Evolutionary conservation across 2,329 filamentous ascomycete species (phyloP), one percentile per base, ranked within the genome.

Genomic region (Pezicula carpinea): DNA sequence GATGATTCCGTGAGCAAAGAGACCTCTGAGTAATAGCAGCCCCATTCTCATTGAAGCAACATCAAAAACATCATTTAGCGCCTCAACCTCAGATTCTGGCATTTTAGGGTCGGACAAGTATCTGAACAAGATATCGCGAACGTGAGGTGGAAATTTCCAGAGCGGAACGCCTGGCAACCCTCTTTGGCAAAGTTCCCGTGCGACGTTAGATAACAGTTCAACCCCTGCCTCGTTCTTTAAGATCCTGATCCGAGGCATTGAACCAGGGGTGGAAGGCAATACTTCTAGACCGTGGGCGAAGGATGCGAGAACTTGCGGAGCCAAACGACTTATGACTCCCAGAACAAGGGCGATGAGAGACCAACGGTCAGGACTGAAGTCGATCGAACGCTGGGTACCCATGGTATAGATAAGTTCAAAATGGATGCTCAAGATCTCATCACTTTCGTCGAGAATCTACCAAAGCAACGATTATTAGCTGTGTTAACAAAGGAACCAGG

Each of bases 331-430:
- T 0, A 83, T 46, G 0, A 79, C 38, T 0, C 60, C 58, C 0
- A 87, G 59, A 0, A 87, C 53, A 2, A 73, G 55, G 32, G 85
- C 76, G 1, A 80, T 70, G 0, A 78, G 52, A 0, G 56, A 53
- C 83, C 82, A 87, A 4, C 84, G 66, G 2, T 75, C 61, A 0
- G 77, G 76, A 39, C 71, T 71, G 10, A 73, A 65, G 5, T 84
- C 76, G 0, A 83, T 66, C 0, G 72, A 53, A 1, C 59, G 56
- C 48, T 82, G 76, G 0, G 59, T 50, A 0, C 81, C 82, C 54
- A 84, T 74, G 0, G 80, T 83, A 48, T 86, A 85, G 1, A 85
- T 68, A 0, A 85, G 60, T 54, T 86, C 79, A 33, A 82, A 83
- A 39, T 75, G 77, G 4, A 74, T 69, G 36, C 71, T 78, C 36